These are phyloP conservation scores for Ustilago tritici DNA, from an alignment of 1,284 basidiomycete species.

Conservation along the genomic window DNA sequence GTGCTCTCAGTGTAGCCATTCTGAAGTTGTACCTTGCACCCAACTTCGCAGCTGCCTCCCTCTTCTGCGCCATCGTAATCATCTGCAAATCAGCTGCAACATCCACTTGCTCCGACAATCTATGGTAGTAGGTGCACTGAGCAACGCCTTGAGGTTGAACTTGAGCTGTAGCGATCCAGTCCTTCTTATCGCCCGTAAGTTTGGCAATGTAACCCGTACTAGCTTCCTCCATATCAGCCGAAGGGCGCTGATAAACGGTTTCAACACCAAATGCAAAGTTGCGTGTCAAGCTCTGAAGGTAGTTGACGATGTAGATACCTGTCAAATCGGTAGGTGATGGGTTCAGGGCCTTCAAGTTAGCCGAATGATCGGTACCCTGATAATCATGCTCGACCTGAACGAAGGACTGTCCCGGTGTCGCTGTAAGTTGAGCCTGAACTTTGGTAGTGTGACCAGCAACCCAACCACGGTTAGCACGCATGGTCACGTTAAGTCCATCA, in stretches of 20 bases:
- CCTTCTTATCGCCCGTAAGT: slow-evolving; percentile 70
- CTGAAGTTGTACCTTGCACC: slow-evolving; percentile 97
- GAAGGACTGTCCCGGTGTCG: slow-evolving; percentile 55
- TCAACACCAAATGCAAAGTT: slow-evolving; percentile 91
- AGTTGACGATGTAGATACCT: slow-evolving; percentile 94
- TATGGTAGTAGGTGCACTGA: slow-evolving; percentile 96
- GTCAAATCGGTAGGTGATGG: slow-evolving; percentile 86
- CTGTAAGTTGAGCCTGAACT: slow-evolving; percentile 84
- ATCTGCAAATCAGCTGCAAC: slow-evolving; percentile 94
- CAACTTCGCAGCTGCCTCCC: slow-evolving; percentile 91
- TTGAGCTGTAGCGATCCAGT: slow-evolving; percentile 86
- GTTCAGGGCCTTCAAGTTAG: slow-evolving; percentile 92
- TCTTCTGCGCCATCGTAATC: slow-evolving; percentile 75
- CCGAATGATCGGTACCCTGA: slow-evolving; percentile 85
- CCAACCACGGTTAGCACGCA: slow-evolving; percentile 92
- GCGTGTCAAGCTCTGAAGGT: slow-evolving; percentile 94
- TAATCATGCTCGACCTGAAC: slow-evolving; percentile 94
- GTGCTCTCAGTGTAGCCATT: slow-evolving; percentile 76
- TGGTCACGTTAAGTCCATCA: slow-evolving; percentile 89
- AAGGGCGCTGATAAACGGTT: slow-evolving; percentile 82
- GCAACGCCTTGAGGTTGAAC: slow-evolving; percentile 83
- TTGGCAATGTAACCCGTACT: slow-evolving; percentile 89
- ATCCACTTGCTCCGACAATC: slow-evolving; percentile 94
- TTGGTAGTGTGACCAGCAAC: slow-evolving; percentile 83
- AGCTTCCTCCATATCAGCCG: slow-evolving; percentile 74